phyloP scores from a whole-genome alignment of 2,329 filamentous ascomycete genomes.

The Stemphylium lycopersici region DNA sequence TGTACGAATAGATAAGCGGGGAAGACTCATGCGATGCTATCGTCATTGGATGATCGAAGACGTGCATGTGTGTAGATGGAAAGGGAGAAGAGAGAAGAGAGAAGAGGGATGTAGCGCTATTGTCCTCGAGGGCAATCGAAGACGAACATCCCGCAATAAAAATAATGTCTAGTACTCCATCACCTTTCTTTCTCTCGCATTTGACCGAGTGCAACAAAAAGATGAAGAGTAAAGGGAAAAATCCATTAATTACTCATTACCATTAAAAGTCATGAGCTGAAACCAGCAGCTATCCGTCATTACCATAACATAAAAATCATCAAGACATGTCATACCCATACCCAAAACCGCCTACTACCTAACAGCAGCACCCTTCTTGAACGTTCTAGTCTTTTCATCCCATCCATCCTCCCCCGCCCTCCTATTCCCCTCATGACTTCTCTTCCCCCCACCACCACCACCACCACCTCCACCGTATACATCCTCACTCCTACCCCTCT shows the following conservation, averaged over 20 bases:
- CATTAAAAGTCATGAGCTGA: neutral
- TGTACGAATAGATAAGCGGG: neutral
- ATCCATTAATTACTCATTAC: neutral
- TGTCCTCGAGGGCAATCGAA: constrained; percentile 1
- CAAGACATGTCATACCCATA: neutral
- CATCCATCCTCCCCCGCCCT: constrained; percentile 43
- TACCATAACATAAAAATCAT: neutral
- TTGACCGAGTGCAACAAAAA: neutral
- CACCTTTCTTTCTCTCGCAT: neutral
- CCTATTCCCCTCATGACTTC: constrained; percentile 43
- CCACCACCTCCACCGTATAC: constrained; percentile 1
- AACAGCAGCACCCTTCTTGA: constrained; percentile 65
- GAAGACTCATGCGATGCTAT: constrained; percentile 17
- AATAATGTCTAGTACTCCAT: constrained; percentile 4
- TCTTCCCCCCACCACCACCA: constrained; percentile 13
- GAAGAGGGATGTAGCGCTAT: constrained; percentile 9
- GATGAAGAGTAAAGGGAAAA: neutral
- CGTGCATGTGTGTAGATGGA: constrained; percentile 8
- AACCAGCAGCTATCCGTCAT: constrained; percentile 3
- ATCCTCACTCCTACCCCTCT: constrained; percentile 35
- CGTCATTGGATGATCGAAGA: constrained; percentile 21
- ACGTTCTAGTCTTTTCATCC: constrained; percentile 45
- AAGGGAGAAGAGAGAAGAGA: neutral
- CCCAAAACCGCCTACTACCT: constrained; percentile 50
- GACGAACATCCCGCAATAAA: constrained; percentile 8